Percentiles rank a stretch among this genome's conserved stretches.
Conservation (phyloP, 139 green algal genomes). For the Dunaliella primolecta region DNA sequence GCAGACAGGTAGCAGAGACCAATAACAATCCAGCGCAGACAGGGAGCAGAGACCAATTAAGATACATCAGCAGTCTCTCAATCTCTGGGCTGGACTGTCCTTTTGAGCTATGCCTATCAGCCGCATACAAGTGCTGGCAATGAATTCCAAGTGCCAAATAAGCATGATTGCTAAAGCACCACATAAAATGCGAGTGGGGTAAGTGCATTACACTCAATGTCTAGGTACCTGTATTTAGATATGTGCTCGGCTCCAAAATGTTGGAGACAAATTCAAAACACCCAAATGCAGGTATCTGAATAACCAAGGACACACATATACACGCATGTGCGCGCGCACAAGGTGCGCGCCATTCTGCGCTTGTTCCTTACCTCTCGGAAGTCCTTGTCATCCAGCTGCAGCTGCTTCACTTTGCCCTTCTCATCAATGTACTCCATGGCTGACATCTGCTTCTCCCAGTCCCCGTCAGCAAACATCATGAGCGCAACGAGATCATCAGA, state of each 20-base stretch:
- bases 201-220: background rate
- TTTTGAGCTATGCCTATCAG: too few relatives aligned
- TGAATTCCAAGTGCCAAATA: too few relatives aligned
- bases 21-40: too few relatives aligned
- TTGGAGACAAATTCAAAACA: background rate
- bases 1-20: too few relatives aligned
- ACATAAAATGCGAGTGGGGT: background rate
- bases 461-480: conserved; percentile 49
- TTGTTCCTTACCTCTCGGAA: conserved; percentile 8
- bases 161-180: too few relatives aligned
- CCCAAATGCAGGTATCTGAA: too few relatives aligned
- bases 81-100: too few relatives aligned
- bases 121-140: too few relatives aligned
- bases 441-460: conserved; percentile 30
- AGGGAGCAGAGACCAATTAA: too few relatives aligned
- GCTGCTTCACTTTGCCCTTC: conserved; percentile 18
- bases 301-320: too few relatives aligned
- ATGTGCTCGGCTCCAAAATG: background rate
- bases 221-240: background rate
- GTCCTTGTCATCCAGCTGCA: conserved; percentile 33
- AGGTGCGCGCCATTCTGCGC: background rate
- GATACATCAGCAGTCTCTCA: too few relatives aligned
- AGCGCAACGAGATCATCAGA: conserved; percentile 46
- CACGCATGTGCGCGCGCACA: too few relatives aligned
- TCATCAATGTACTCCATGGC: conserved; percentile 37